A percentile compares a stretch with the other conserved stretches of the same genome.
Conservation (phyloP, 352 stramenopile genomes). For the Globisporangium orthogonon region DNA sequence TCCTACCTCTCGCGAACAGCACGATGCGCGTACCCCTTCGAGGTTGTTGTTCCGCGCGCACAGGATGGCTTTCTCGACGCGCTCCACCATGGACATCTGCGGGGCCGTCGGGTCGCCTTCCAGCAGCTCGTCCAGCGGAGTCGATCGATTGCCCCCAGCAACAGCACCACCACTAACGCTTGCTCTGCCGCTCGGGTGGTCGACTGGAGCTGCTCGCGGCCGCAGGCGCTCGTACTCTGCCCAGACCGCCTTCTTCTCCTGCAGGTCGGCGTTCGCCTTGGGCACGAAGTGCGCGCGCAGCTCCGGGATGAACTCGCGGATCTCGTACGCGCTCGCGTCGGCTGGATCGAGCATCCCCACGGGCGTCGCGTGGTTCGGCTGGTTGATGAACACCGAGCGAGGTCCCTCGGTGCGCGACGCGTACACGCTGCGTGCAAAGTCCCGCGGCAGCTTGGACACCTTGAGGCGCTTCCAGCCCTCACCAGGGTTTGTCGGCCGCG, state of each 20-base stretch:
- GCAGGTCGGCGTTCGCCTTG: slow-evolving; percentile 39
- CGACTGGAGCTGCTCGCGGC: neutral
- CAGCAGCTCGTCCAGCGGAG: slow-evolving; percentile 41
- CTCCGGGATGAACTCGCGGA: slow-evolving; percentile 55
- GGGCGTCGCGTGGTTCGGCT: slow-evolving; percentile 51
- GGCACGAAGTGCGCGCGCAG: slow-evolving; percentile 52
- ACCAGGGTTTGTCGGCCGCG: slow-evolving; percentile 20
- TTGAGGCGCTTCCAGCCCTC: slow-evolving; percentile 78
- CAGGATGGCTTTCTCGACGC: slow-evolving; percentile 42
- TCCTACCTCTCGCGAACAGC: slow-evolving; percentile 3
- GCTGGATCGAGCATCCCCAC: slow-evolving; percentile 66
- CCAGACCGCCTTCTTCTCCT: slow-evolving; percentile 55
- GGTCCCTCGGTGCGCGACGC: slow-evolving; percentile 41
- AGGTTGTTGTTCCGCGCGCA: slow-evolving; percentile 80
- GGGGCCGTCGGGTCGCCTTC: slow-evolving; percentile 28
- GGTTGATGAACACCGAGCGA: slow-evolving; percentile 57
- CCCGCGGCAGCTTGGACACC: slow-evolving; percentile 34
- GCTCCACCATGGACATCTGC: slow-evolving; percentile 36
- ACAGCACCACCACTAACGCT: neutral
- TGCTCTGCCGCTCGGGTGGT: neutral
- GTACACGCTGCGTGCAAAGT: slow-evolving; percentile 64
- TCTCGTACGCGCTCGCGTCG: slow-evolving; percentile 51
- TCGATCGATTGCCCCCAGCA: slow-evolving; percentile 15
- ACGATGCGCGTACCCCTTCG: slow-evolving; percentile 37
- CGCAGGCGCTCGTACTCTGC: slow-evolving; percentile 21